phyloP scores from a whole-genome alignment of 129 eudicot genomes.

The Tanacetum coccineum region DNA sequence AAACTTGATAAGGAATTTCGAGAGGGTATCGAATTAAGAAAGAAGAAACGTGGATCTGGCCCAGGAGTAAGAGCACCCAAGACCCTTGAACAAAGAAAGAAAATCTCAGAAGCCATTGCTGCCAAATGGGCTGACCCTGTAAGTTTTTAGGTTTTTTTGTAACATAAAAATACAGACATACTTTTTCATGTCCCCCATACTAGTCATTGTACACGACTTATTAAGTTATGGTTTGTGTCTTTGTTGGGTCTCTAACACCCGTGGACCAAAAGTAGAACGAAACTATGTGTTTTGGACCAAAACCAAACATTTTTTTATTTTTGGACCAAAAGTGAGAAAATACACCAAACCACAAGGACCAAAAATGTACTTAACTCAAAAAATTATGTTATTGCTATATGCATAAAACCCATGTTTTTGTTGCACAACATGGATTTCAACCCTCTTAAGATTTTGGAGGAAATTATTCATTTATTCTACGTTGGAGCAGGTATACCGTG shows the following conservation, averaged over 20 bases:
- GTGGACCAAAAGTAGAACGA: too few relatives aligned
- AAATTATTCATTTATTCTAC: not conserved
- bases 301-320: too few relatives aligned
- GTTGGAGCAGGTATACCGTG: constrained; percentile 59
- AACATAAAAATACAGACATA: not conserved
- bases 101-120: constrained; percentile 83
- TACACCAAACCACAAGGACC: too few relatives aligned
- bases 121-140: constrained; percentile 99
- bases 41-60: constrained; percentile 27
- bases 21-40: constrained; percentile 59
- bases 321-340: too few relatives aligned
- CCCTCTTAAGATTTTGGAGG: not conserved
- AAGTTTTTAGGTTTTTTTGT: constrained; percentile 29
- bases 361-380: too few relatives aligned
- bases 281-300: too few relatives aligned
- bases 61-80: constrained; percentile 76
- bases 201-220: too few relatives aligned
- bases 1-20: constrained; percentile 55
- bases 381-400: too few relatives aligned
- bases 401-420: not conserved
- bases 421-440: not conserved
- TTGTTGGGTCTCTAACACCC: too few relatives aligned
- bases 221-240: too few relatives aligned
- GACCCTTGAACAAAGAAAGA: constrained; percentile 72
- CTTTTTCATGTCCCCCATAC: too few relatives aligned